Evolutionary conservation across 805 yeast species (phyloP).

Genomic region (Alloascoidea hylecoeti): DNA sequence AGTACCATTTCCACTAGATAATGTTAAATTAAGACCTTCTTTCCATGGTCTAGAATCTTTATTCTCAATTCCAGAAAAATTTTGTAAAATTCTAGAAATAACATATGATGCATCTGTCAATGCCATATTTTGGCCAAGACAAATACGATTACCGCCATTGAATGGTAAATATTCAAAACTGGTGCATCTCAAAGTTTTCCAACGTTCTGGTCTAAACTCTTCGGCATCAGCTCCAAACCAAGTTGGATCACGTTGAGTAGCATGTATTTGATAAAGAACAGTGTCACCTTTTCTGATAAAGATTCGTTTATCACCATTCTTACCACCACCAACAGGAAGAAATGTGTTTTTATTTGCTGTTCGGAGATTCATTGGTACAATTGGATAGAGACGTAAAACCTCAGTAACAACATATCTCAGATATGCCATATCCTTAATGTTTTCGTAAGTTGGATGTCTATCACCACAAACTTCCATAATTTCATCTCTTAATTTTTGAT

Average conservation of each 20-base stretch:
- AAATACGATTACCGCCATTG: slow-evolving; percentile 42
- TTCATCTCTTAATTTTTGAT: slow-evolving; percentile 22
- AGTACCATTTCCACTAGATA: slow-evolving; percentile 1
- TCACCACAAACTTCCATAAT: slow-evolving; percentile 23
- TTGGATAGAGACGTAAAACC: slow-evolving; percentile 33
- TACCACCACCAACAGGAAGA: slow-evolving; percentile 38
- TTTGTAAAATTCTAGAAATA: slow-evolving; percentile 22
- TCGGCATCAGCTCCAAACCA: slow-evolving; percentile 30
- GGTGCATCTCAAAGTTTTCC: slow-evolving; percentile 23
- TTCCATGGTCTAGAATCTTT: slow-evolving; percentile 4
- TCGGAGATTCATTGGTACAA: slow-evolving; percentile 35
- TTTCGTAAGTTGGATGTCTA: slow-evolving; percentile 24
- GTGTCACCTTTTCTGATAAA: slow-evolving; percentile 27
- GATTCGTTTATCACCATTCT: slow-evolving; percentile 22
- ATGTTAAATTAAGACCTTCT: slow-evolving; percentile 1
- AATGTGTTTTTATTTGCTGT: slow-evolving; percentile 29
- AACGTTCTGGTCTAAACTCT: slow-evolving; percentile 33
- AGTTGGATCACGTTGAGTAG: slow-evolving; percentile 25
- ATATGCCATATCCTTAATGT: slow-evolving; percentile 32
- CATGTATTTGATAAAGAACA: slow-evolving; percentile 23
- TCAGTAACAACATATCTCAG: slow-evolving; percentile 33
- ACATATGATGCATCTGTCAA: slow-evolving; percentile 35
- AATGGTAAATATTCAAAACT: slow-evolving; percentile 38
- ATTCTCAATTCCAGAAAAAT: slow-evolving; percentile 12
- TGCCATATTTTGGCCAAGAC: slow-evolving; percentile 43